Percentiles rank a stretch among this genome's conserved stretches.
phyloP scores from a whole-genome alignment of 2,329 filamentous ascomycete species.

The Penicillium frequentans region DNA sequence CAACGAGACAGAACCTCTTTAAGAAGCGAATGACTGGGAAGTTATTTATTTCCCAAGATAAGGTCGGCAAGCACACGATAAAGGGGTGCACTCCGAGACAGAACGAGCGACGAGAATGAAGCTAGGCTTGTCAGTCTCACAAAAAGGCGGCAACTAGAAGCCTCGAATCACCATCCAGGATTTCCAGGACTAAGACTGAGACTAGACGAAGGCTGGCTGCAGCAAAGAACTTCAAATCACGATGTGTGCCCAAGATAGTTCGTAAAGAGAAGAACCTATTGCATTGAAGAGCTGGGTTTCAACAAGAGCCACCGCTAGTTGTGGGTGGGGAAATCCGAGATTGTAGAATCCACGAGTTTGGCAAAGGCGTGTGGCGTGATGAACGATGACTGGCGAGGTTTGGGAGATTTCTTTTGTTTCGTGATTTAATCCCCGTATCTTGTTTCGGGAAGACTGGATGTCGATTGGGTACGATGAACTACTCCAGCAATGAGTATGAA shows the following conservation, averaged over 20 bases:
- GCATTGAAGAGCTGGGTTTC: constrained; percentile 13
- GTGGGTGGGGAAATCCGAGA: constrained; percentile 6
- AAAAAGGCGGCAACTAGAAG: constrained; percentile 27
- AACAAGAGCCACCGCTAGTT: constrained; percentile 14
- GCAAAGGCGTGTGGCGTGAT: neutral
- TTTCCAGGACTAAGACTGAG: constrained; percentile 25
- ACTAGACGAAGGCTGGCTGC: constrained; percentile 32
- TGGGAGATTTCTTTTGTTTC: constrained; percentile 23
- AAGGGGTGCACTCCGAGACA: constrained; percentile 40
- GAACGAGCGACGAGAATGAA: constrained; percentile 44
- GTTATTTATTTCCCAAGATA: constrained; percentile 40
- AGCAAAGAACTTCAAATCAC: constrained; percentile 23
- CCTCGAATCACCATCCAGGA: constrained; percentile 39
- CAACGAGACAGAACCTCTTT: constrained; percentile 42
- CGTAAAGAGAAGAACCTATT: constrained; percentile 17
- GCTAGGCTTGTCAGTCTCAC: constrained; percentile 33
- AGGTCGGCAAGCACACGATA: constrained; percentile 32
- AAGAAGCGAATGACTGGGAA: constrained; percentile 50
- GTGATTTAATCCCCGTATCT: constrained; percentile 4
- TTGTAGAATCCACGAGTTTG: constrained; percentile 4
- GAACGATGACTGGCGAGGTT: constrained; percentile 25
- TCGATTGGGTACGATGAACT: constrained; percentile 39
- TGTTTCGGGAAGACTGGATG: constrained; percentile 32
- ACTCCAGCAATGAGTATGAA: constrained; percentile 39
- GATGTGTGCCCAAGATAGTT: constrained; percentile 23